These are phyloP conservation scores for Narthecium ossifragum DNA, from an alignment of 106 monocot genomes.

Conservation along the genomic window DNA sequence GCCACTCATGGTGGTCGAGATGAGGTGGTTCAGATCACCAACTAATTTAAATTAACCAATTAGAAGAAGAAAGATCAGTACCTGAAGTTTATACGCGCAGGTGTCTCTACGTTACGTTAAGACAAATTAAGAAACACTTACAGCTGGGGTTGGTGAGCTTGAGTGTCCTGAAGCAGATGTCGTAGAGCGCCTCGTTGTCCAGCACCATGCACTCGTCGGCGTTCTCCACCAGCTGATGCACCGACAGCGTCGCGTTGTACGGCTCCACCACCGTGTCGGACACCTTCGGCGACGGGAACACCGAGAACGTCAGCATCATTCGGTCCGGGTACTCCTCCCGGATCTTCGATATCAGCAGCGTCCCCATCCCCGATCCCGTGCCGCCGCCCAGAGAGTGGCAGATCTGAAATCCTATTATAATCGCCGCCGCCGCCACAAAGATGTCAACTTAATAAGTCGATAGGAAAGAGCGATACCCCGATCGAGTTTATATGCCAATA, in stretches of 20 bases:
- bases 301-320: constrained; percentile 3
- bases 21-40: constrained; percentile 28
- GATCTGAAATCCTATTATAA: constrained; percentile 6
- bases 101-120: too few relatives aligned
- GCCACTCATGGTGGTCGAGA: constrained; percentile 33
- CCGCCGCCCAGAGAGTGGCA: constrained; percentile 14
- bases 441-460: background rate
- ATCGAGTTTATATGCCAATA: too few relatives aligned
- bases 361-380: constrained; percentile 16
- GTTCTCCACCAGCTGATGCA: constrained; percentile 28
- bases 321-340: constrained; percentile 7
- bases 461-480: background rate
- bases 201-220: constrained; percentile 27
- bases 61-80: background rate
- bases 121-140: background rate
- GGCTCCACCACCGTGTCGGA: constrained; percentile 28
- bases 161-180: constrained; percentile 27
- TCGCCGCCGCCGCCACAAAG: background rate
- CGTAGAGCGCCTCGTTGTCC: constrained; percentile 22
- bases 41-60: constrained; percentile 2
- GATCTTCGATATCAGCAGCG: constrained; percentile 5
- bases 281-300: background rate
- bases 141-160: constrained; percentile 32
- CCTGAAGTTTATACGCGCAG: too few relatives aligned
- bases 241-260: constrained; percentile 23